Conservation (phyloP, 345 rosid species). For the Citrus trifoliata region DNA sequence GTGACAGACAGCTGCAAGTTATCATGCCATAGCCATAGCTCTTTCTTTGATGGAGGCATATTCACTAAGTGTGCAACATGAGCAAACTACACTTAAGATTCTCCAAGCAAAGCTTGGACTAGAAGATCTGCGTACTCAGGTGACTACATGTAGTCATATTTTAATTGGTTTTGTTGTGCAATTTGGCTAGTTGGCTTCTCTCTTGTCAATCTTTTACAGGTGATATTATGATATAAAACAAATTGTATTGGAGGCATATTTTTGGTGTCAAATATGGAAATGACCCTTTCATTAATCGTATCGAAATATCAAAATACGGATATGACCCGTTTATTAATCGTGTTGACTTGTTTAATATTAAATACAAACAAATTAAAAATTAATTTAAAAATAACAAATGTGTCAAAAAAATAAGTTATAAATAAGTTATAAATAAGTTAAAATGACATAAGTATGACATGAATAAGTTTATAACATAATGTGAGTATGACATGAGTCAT, state of each 20-base stretch:
- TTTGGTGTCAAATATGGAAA: neutral
- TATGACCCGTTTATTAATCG: too few relatives aligned
- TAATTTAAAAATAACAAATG: too few relatives aligned
- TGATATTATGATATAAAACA: neutral
- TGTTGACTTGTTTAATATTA: too few relatives aligned
- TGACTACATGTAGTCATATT: slow-evolving; percentile 12
- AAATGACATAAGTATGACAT: too few relatives aligned
- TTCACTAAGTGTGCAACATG: slow-evolving; percentile 68
- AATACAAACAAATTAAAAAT: too few relatives aligned
- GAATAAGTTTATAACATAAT: too few relatives aligned
- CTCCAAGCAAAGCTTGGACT: slow-evolving; percentile 56
- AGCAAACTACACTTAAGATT: slow-evolving; percentile 69
- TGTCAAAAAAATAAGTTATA: too few relatives aligned
- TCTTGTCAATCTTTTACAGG: neutral
- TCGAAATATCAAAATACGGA: too few relatives aligned
- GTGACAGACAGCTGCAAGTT: slow-evolving; percentile 65
- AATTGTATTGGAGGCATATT: neutral
- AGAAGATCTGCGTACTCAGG: slow-evolving; percentile 73
- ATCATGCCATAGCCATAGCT: slow-evolving; percentile 78
- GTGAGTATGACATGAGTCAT: too few relatives aligned
- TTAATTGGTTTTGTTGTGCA: neutral
- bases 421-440: too few relatives aligned
- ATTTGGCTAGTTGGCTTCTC: neutral
- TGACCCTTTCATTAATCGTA: too few relatives aligned
- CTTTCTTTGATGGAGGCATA: slow-evolving; percentile 72